Evolutionary conservation across 108 stramenopile genomes (phyloP), one percentile per base, ranked within the genome.

Genomic region (Tribonema minus): DNA sequence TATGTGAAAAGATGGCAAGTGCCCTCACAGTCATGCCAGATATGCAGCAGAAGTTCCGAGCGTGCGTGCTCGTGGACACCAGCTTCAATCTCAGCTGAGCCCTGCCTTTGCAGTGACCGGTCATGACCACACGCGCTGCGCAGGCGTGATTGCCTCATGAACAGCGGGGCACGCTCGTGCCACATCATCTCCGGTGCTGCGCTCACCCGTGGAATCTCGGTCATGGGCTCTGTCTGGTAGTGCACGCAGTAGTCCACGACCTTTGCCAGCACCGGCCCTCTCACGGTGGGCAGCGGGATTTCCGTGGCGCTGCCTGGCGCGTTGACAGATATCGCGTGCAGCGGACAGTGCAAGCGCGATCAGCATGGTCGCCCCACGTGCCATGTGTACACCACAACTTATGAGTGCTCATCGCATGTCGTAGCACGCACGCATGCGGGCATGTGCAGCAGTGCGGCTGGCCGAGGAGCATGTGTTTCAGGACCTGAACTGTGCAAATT

Each of bases 201-300:
- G 26, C 30, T 70, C 54, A 80, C 82, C 82, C 76, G 75, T 2
- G 71, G 74, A 6, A 84, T 82, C 1, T 80, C 30, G 2, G 27
- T 71, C 82, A 83, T 83, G 1, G 82, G 82, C 12, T 83, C 82
- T 20, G 25, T 28, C 3, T 58, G 12, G 71, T 84, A 71, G 68
- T 83, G 82, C 30, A 70, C 35, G 58, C 82, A 83, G 33, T 67
- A 84, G 37, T 84, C 77, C 25, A 84, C 64, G 29, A 84, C 84
- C 23, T 68, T 75, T 0, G 78, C 74, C 29, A 84, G 65, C 7
- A 82, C 82, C 28, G 31, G 35, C 37, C 68, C 37, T 15, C 67
- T 67, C 38, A 83, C 63, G 71, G 71, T 84, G n/a, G 84, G 82
- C 5, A 84, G n/a, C n/a, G n/a, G n/a, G n/a, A n/a, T n/a, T n/a